Conservation (phyloP, 164 flowering plant species). For the Nymphaea colorata region DNA sequence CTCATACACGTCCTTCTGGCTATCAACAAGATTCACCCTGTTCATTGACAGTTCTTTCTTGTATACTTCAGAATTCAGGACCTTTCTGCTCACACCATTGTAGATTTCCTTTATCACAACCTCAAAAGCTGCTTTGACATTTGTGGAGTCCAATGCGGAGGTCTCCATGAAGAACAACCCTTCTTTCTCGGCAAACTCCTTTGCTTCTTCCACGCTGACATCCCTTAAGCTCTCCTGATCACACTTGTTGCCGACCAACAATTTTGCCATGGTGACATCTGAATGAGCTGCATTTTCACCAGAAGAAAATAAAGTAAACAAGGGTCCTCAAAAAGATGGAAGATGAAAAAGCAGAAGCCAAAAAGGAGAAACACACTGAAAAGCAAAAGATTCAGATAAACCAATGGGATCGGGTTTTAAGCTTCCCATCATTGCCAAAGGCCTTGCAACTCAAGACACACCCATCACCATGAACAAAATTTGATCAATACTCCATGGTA, state of each 20-base stretch:
- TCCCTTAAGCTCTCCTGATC: constrained; percentile 31
- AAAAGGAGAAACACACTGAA: no score
- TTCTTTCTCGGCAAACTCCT: constrained; percentile 29
- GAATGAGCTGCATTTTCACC: constrained; percentile 25
- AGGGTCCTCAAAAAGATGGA: no score
- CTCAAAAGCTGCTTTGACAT: constrained; percentile 25
- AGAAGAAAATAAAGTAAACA: background rate
- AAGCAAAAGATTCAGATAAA: background rate
- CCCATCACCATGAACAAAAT: no score
- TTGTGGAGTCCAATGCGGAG: constrained; percentile 27
- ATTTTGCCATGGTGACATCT: constrained; percentile 33
- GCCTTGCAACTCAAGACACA: no score
- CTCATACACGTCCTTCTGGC: constrained; percentile 11
- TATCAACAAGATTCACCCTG: constrained; percentile 20
- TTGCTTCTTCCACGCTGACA: constrained; percentile 36
- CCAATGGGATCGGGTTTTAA: background rate
- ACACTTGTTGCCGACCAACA: constrained; percentile 33
- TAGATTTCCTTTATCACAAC: constrained; percentile 24
- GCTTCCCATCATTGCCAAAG: no score
- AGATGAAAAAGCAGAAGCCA: no score
- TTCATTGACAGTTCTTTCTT: constrained; percentile 23
- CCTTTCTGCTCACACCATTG: constrained; percentile 24
- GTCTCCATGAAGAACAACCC: constrained; percentile 36
- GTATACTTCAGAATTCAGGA: constrained; percentile 25
- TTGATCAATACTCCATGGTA: no score